Evolutionary conservation across 2,329 filamentous ascomycete genomes (phyloP).

Genomic region (Didymella pinodella): DNA sequence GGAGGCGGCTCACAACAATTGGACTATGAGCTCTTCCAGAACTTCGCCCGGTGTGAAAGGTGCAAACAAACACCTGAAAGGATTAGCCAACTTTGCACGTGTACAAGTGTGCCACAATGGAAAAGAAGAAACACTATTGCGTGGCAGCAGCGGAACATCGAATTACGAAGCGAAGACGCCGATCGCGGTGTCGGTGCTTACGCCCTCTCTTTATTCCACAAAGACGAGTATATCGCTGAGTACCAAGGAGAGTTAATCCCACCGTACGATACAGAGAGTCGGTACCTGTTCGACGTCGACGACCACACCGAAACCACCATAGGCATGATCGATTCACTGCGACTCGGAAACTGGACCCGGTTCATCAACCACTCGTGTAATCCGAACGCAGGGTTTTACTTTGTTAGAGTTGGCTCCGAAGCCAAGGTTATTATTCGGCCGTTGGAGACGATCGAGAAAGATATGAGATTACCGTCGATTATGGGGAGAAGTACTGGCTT

Average conservation of each 20-base stretch:
- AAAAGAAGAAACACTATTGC: neutral
- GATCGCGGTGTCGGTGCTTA: conserved; percentile 2
- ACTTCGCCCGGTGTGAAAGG: neutral
- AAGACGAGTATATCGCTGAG: conserved; percentile 7
- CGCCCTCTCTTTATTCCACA: neutral
- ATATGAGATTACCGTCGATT: neutral
- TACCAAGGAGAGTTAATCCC: conserved; percentile 1
- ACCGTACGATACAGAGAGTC: neutral
- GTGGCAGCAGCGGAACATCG: conserved; percentile 1
- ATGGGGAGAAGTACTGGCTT: neutral
- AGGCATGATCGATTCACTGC: neutral
- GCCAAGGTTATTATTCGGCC: neutral
- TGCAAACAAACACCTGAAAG: neutral
- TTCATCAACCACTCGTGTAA: conserved; percentile 8
- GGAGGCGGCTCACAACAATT: no score
- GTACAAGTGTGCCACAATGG: neutral
- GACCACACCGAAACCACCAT: neutral
- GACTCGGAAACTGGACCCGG: neutral
- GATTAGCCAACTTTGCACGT: neutral
- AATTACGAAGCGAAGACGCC: neutral
- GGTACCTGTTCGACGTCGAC: neutral
- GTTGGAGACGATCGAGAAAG: neutral
- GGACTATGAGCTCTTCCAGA: neutral
- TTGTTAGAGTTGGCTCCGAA: neutral
- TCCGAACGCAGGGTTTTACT: neutral